A percentile compares a stretch with the other conserved stretches of the same genome.
phyloP scores from a whole-genome alignment of 2,329 filamentous ascomycete genomes.

The Pyrenophora seminiperda region DNA sequence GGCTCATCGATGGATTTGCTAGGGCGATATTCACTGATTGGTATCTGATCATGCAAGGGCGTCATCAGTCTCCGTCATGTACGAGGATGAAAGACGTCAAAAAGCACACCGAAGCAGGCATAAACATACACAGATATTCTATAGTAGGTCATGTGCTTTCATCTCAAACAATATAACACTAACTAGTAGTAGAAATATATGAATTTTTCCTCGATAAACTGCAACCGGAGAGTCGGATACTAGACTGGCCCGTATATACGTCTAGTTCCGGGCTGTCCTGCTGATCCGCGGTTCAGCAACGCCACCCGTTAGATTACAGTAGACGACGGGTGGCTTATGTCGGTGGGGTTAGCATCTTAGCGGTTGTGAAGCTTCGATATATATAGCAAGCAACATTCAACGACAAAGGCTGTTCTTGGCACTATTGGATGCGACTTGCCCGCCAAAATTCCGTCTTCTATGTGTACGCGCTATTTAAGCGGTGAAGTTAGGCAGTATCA shows the following conservation, averaged over 20 bases:
- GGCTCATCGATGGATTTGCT: no score
- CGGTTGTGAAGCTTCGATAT: background rate
- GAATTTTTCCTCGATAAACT: background rate
- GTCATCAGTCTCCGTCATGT: no score
- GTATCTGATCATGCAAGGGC: no score
- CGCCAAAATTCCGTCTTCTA: no score
- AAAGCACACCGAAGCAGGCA: no score
- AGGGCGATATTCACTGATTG: no score
- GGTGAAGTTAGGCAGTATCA: no score
- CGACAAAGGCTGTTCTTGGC: background rate
- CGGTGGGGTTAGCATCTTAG: background rate
- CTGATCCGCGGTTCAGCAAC: constrained; percentile 1
- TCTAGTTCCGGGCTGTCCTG: background rate
- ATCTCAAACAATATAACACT: background rate
- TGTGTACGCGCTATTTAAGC: no score
- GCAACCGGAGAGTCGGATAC: background rate
- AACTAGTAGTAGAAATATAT: background rate
- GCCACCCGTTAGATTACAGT: constrained; percentile 3
- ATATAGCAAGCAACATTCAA: background rate
- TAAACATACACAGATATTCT: no score
- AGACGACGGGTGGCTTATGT: background rate
- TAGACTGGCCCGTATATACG: background rate
- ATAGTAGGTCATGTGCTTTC: background rate
- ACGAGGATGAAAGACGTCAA: no score
- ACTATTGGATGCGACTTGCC: background rate